Base-by-base conservation (phyloP, 331 rosid genomes). In the Quercus tomentella region DNA sequence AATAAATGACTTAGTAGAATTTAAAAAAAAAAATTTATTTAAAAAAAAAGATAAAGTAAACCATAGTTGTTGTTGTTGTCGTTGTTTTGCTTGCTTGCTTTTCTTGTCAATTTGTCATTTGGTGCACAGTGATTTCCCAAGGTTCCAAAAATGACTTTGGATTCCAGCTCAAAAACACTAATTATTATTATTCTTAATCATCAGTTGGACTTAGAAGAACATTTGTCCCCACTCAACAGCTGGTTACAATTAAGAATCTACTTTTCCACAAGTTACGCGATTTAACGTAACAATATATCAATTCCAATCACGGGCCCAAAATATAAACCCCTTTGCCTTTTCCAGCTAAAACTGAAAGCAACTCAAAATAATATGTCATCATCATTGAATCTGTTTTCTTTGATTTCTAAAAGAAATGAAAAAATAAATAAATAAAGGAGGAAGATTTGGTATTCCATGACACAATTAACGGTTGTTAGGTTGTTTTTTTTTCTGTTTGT, bases 271-370 rank as follows among this genome's bases (percentile, higher is more conserved):
- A 88, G 79, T 84, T 84, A 84, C 82, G 88, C 84, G 76, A 84
- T 79, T 79, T 77, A 77, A 80, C 84, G n/a, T 78, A 54, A 69
- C 83, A 74, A 76, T 62, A 74, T 62, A 81, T 76, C 80, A 65
- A 35, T 56, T 35, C 28, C 28, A 63, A 25, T 77, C 80, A 52
- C 69, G 85, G 89, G 41, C 73, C 89, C 91, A 22, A 63, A 33
- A 45, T 41, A 71, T 35, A 76, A n/a, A 18, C n/a, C 17, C 17
- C 35, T 67, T 52, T 71, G 11, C 45, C 45, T 69, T 71, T 86
- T 85, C 92, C 92, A 84, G 87, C 88, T 77, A 79, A 82, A 77
- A 75, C 78, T 74, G 92, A 88, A 74, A 84, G 88, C 89, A 79
- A 86, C 87, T 82, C 41, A 2, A 22, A n/a, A 7, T 22, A 4